These are phyloP conservation scores for Vitis cinerea DNA, from an alignment of 164 flowering plant genomes.

Conservation along the genomic window DNA sequence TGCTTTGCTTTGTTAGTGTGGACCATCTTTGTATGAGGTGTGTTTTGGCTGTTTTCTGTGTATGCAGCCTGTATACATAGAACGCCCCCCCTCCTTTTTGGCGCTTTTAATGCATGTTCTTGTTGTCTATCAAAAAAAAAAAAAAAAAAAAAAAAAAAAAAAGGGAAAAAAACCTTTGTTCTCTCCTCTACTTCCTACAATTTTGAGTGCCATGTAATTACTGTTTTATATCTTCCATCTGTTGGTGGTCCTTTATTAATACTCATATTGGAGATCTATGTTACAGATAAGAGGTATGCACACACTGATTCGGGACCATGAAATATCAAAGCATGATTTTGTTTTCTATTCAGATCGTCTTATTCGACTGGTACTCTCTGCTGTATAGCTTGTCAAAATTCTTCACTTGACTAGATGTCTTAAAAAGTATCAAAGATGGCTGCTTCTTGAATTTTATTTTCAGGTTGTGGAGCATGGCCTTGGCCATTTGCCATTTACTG, in stretches of 20 bases:
- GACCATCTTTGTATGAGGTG: neutral
- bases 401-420: neutral
- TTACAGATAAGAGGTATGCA: constrained; percentile 96
- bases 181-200: neutral
- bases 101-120: too few species aligned
- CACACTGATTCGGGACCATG: constrained; percentile 83
- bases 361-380: constrained; percentile 79
- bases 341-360: constrained; percentile 95
- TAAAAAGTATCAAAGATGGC: neutral
- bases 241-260: constrained; percentile 1
- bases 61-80: too few species aligned
- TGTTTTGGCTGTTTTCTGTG: too few species aligned
- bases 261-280: constrained; percentile 11
- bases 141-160: too few species aligned
- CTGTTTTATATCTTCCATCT: neutral
- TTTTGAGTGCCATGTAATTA: neutral
- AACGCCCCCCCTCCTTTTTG: too few species aligned
- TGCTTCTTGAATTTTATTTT: constrained; percentile 17
- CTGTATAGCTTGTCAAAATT: constrained; percentile 1
- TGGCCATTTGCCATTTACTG: constrained; percentile 96
- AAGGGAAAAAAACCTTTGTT: neutral
- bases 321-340: constrained; percentile 93
- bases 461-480: constrained; percentile 99
- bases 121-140: too few species aligned
- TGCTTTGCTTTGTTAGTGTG: neutral